phyloP scores from a whole-genome alignment of 768 basidiomycete genomes.

The Leccinum variicolor region DNA sequence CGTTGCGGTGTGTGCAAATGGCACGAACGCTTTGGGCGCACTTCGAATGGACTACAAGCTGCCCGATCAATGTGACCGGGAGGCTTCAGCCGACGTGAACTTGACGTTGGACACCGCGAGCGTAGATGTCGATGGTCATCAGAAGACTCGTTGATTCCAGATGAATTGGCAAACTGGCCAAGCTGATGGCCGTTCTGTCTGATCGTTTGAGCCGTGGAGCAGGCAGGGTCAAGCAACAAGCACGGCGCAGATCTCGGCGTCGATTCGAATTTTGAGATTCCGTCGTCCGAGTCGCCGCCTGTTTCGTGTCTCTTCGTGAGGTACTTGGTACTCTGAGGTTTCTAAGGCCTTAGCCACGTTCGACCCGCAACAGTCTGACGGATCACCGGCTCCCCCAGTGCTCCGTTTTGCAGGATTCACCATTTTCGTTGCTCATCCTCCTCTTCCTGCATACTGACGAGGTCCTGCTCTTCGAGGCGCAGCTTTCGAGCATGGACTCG shows the following conservation, averaged over 20 bases:
- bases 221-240: conserved; percentile 18
- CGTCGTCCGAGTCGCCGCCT: conserved; percentile 58
- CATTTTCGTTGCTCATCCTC: conserved; percentile 69
- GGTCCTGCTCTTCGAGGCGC: conserved; percentile 48
- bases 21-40: conserved; percentile 85
- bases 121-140: conserved; percentile 32
- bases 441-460: conserved; percentile 90
- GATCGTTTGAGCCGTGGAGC: background rate
- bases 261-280: conserved; percentile 43
- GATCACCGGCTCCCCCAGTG: background rate
- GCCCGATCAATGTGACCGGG: conserved; percentile 51
- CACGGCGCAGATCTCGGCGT: conserved; percentile 64
- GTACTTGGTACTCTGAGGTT: conserved; percentile 36
- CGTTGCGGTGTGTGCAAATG: conserved; percentile 78
- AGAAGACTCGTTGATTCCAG: conserved; percentile 35
- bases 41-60: conserved; percentile 71
- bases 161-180: conserved; percentile 35
- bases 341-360: conserved; percentile 32
- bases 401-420: conserved; percentile 52
- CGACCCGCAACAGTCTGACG: conserved; percentile 3
- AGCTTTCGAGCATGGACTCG: conserved; percentile 38
- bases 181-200: conserved; percentile 17
- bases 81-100: conserved; percentile 58
- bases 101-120: background rate
- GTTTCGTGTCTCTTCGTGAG: conserved; percentile 45